Base-by-base conservation (phyloP, 129 eudicot species). In the Smallanthus sonchifolius region DNA sequence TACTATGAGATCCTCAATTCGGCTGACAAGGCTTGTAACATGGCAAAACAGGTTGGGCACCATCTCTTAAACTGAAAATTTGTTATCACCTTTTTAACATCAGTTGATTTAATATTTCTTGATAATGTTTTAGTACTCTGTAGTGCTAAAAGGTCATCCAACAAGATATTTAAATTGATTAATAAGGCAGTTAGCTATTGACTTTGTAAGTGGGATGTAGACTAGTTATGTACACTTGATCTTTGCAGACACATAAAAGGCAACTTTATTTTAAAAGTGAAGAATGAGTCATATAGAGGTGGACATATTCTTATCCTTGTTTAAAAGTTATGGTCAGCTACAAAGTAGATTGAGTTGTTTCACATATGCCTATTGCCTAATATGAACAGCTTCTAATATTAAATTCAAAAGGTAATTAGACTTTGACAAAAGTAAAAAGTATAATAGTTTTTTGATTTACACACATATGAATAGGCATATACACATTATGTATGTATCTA, bases 1-100 rank as follows among this genome's bases (percentile, higher is more conserved):
- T 90, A 90, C 77, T 87, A 83, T 67, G 94, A 90, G 79, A 90
- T 90, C 68, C 91, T 90, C 55, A 90, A 90, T 81, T 86, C 91
- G 20, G 77, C 94, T 32, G 96, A 90, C 54, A 85, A 90, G 68
- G 96, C 94, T 40, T 90, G 96, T 70, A 90, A 75, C 67, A 90
- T 90, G 96, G 94, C 96, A 0, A 90, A 87, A 73, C 94, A 90
- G 96, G 96, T 90, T 81, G 37, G 44, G 38, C 10, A 16, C 35
- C 16, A 36, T 70, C 20, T 52, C 20, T 14, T 36, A 37, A 10
- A 0, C 28, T 8, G 1, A 40, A 9, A 10, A 24, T 13, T 15
- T 69, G 76, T 49, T 16, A 28, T 37, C 56, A 24, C 42, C 37
- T 44, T 24, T 67, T 52, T 55, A 64, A n/a, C 57, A 65, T 38